Conservation (phyloP, 768 basidiomycete species). For the Podaxis sp. region DNA sequence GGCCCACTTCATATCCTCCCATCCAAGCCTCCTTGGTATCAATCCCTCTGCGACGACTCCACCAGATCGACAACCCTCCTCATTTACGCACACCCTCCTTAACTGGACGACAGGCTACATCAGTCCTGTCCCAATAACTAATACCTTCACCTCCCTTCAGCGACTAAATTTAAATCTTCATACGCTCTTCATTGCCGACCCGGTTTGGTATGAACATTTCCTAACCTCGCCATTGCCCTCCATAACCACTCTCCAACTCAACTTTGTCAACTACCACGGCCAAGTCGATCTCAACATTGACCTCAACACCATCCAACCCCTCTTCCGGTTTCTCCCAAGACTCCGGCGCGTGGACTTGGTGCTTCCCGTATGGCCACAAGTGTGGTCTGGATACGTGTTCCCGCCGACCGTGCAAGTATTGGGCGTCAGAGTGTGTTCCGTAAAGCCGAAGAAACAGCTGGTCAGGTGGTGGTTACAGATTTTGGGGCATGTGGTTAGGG, state of each 20-base stretch:
- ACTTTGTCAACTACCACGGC: background rate
- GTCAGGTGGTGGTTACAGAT: background rate
- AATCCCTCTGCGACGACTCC: conserved; percentile 8
- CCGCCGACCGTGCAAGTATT: background rate
- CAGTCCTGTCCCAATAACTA: background rate
- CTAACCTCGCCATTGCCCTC: background rate
- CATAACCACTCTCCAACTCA: conserved; percentile 14
- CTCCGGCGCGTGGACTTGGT: conserved; percentile 2
- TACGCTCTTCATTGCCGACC: background rate
- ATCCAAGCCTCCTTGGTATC: conserved; percentile 14
- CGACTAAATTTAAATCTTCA: background rate
- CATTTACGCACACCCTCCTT: background rate
- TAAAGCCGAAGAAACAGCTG: background rate
- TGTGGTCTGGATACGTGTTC: background rate
- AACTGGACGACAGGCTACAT: background rate
- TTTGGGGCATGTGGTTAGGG: background rate
- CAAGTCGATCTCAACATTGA: background rate
- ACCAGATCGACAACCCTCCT: background rate
- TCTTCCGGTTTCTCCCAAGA: background rate
- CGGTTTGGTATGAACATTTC: background rate
- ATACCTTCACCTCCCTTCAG: background rate
- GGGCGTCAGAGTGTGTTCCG: background rate
- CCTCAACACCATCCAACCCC: background rate
- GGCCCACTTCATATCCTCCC: conserved; percentile 14
- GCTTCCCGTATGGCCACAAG: background rate